Evolutionary conservation across 2,329 filamentous ascomycete species (phyloP).

Genomic region (Rugonectria rugulosa): DNA sequence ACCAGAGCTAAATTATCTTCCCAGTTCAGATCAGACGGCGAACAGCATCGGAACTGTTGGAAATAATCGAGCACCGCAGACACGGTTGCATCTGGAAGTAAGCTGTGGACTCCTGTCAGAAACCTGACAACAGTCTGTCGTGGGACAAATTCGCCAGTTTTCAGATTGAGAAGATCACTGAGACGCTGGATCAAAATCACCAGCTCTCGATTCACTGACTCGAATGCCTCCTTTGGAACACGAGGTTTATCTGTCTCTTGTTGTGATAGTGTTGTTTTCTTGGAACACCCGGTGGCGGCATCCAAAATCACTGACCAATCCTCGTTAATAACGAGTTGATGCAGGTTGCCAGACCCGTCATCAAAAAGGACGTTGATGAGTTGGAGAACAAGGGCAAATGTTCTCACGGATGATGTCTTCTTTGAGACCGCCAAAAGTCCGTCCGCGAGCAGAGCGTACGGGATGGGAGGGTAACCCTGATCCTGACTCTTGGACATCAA

Average conservation of each 20-base stretch:
- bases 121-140: slow-evolving; percentile 72
- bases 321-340: slow-evolving; percentile 66
- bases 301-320: slow-evolving; percentile 70
- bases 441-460: slow-evolving; percentile 65
- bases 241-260: slow-evolving; percentile 37
- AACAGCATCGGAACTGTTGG: slow-evolving; percentile 73
- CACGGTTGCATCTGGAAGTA: slow-evolving; percentile 70
- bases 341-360: slow-evolving; percentile 59
- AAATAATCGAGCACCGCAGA: slow-evolving; percentile 72
- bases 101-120: slow-evolving; percentile 66
- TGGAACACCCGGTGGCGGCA: slow-evolving; percentile 64
- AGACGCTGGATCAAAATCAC: slow-evolving; percentile 55
- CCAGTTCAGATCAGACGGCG: slow-evolving; percentile 75
- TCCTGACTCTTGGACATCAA: slow-evolving; percentile 66
- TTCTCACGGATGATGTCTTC: slow-evolving; percentile 53
- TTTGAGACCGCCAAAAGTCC: slow-evolving; percentile 61
- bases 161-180: slow-evolving; percentile 55
- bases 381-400: slow-evolving; percentile 56
- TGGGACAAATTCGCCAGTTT: slow-evolving; percentile 64
- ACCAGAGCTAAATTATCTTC: slow-evolving; percentile 68
- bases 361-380: slow-evolving; percentile 65
- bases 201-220: slow-evolving; percentile 53
- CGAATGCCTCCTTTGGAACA: slow-evolving; percentile 44
- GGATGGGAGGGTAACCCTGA: slow-evolving; percentile 66
- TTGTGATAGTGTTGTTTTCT: slow-evolving; percentile 36